Conservation (phyloP, 106 monocot genomes). For the Acorus gramineus region DNA sequence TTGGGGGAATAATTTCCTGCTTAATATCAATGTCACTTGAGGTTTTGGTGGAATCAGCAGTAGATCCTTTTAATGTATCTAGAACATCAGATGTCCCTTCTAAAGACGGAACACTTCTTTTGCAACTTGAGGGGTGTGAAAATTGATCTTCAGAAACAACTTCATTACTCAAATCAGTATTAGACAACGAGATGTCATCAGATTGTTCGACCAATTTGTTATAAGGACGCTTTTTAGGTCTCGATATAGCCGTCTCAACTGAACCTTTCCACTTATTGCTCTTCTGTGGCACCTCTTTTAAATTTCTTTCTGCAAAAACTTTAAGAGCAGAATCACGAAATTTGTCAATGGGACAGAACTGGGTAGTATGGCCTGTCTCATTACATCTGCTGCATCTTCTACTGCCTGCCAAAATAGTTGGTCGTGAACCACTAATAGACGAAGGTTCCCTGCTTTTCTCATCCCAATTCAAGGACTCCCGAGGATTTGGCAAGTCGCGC, state of each 20-base stretch:
- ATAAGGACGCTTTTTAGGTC: conserved; percentile 8
- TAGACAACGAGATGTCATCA: conserved; percentile 7
- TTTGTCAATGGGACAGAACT: conserved; percentile 57
- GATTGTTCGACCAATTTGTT: conserved; percentile 18
- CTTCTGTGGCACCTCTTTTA: conserved; percentile 15
- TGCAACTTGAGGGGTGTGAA: conserved; percentile 5
- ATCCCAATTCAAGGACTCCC: conserved; percentile 12
- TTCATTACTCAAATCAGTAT: conserved; percentile 2
- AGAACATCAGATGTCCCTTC: conserved; percentile 16
- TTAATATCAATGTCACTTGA: conserved; percentile 1
- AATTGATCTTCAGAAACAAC: conserved; percentile 9
- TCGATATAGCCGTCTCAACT: conserved; percentile 24
- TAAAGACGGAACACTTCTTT: background rate
- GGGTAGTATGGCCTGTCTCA: conserved; percentile 70
- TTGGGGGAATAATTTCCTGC: conserved; percentile 3
- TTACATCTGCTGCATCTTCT: conserved; percentile 62
- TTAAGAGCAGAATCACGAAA: conserved; percentile 40
- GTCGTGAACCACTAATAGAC: conserved; percentile 17
- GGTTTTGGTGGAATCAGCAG: conserved; percentile 9
- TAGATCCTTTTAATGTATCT: conserved; percentile 8
- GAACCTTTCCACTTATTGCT: conserved; percentile 53
- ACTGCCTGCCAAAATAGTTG: conserved; percentile 8
- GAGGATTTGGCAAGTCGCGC: background rate
- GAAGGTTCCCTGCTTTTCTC: conserved; percentile 29
- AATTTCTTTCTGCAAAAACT: conserved; percentile 35